phyloP scores from a whole-genome alignment of 2,329 filamentous ascomycete species.

The Ceratocystis ficicola region DNA sequence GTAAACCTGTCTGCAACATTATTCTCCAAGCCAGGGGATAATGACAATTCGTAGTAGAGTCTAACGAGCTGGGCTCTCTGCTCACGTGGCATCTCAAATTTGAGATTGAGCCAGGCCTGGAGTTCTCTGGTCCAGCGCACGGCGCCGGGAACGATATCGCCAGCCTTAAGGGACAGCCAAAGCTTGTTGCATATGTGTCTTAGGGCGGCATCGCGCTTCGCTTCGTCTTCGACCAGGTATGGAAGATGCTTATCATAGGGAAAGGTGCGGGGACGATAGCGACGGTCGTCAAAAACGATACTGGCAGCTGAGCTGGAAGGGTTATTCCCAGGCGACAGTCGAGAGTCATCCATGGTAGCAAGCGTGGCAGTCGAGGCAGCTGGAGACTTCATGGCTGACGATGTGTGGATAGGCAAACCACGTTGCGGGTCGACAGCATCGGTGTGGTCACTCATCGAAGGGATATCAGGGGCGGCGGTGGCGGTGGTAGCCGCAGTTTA shows the following conservation, averaged over 20 bases:
- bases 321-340: background rate
- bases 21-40: conserved; percentile 79
- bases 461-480: background rate
- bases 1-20: conserved; percentile 78
- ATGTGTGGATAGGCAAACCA: conserved; percentile 4
- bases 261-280: conserved; percentile 79
- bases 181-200: conserved; percentile 85
- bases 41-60: conserved; percentile 85
- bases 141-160: conserved; percentile 87
- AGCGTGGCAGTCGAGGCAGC: background rate
- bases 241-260: conserved; percentile 86
- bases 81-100: conserved; percentile 87
- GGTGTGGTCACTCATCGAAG: conserved; percentile 3
- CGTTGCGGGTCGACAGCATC: conserved; percentile 2
- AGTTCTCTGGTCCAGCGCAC: conserved; percentile 96
- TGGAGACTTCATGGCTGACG: conserved; percentile 1
- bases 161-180: conserved; percentile 79
- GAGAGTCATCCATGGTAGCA: conserved; percentile 2
- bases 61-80: conserved; percentile 73
- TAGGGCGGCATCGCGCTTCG: conserved; percentile 64
- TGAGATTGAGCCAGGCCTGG: conserved; percentile 85
- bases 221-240: conserved; percentile 72
- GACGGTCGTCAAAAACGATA: conserved; percentile 24
- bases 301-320: conserved; percentile 4
- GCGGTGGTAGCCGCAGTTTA: background rate